Percentiles rank a stretch among this genome's conserved stretches.
Conservation (phyloP, 768 basidiomycete species). For the Psilocybe cyanescens region DNA sequence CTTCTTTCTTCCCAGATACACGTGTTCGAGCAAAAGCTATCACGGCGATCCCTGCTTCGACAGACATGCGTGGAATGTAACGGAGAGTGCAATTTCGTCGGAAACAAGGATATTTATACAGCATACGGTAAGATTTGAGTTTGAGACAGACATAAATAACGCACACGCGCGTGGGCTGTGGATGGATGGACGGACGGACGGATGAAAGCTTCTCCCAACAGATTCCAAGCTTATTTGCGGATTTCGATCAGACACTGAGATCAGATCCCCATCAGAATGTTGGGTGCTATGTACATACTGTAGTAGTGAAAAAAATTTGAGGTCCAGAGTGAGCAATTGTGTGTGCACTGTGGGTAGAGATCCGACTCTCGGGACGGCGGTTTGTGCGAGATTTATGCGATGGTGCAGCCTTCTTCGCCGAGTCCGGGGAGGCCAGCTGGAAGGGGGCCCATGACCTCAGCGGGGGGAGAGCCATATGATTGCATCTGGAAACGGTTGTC, state of each 20-base stretch:
- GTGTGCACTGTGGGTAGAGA: neutral
- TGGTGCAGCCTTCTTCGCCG: constrained; percentile 29
- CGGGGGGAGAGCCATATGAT: constrained; percentile 74
- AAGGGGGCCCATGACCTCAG: constrained; percentile 82
- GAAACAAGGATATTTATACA: neutral
- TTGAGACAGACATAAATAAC: neutral
- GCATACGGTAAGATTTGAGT: neutral
- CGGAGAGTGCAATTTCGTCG: neutral
- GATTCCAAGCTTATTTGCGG: neutral
- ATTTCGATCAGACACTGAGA: too few species aligned
- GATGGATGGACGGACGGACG: too few species aligned
- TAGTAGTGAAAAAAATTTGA: too few species aligned
- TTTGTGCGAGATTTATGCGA: constrained; percentile 24
- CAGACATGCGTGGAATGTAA: neutral
- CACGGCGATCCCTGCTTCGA: neutral
- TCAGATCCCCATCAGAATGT: too few species aligned
- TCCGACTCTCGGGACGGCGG: neutral
- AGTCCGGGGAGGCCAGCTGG: constrained; percentile 57
- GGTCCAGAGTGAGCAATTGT: neutral
- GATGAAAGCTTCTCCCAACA: neutral
- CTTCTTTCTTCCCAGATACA: neutral
- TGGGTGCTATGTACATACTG: too few species aligned
- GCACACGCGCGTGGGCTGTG: neutral
- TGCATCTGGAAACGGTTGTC: constrained; percentile 62
- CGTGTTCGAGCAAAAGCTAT: neutral